Percentiles rank a stretch among this genome's conserved stretches.
Conservation (phyloP, 2,329 filamentous ascomycete genomes). For the Colletotrichum siamense region DNA sequence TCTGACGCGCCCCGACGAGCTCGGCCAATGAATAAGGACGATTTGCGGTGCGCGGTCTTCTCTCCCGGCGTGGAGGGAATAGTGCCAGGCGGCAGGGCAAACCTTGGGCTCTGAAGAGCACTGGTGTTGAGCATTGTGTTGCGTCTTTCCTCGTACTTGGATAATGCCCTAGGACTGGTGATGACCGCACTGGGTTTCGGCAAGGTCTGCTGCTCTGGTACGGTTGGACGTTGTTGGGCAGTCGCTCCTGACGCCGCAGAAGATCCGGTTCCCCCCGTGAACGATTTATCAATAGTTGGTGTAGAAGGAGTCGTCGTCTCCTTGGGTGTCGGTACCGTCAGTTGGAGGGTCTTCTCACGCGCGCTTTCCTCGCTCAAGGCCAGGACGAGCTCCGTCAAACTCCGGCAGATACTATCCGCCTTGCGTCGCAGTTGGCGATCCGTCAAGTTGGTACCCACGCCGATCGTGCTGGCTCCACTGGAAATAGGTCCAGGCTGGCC, state of each 20-base stretch:
- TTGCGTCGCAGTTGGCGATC: conserved; percentile 90
- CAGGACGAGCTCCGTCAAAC: conserved; percentile 89
- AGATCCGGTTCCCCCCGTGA: conserved; percentile 26
- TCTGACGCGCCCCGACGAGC: conserved; percentile 54
- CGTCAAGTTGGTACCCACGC: conserved; percentile 59
- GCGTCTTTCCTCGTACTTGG: conserved; percentile 60
- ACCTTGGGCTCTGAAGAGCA: conserved; percentile 52
- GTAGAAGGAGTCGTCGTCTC: conserved; percentile 37
- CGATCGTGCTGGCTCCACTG: conserved; percentile 68
- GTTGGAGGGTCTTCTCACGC: conserved; percentile 35
- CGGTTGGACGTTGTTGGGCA: conserved; percentile 46
- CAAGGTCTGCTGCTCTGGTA: conserved; percentile 41
- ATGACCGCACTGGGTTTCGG: conserved; percentile 27
- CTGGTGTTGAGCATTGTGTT: conserved; percentile 50
- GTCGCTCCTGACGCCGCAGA: conserved; percentile 24
- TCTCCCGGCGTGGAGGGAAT: conserved; percentile 46
- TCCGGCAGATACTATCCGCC: conserved; percentile 90
- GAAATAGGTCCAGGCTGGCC: conserved; percentile 74
- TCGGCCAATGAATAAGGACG: conserved; percentile 54
- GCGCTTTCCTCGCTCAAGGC: conserved; percentile 71
- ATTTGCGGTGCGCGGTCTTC: conserved; percentile 50
- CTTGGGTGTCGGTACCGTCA: conserved; percentile 28
- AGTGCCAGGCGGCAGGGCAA: conserved; percentile 33
- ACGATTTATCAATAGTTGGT: conserved; percentile 51
- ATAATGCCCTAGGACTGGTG: conserved; percentile 52